These are phyloP conservation scores for Phascolomyces articulosus DNA, from an alignment of 371 early-diverging fungal genomes.

Conservation along the genomic window DNA sequence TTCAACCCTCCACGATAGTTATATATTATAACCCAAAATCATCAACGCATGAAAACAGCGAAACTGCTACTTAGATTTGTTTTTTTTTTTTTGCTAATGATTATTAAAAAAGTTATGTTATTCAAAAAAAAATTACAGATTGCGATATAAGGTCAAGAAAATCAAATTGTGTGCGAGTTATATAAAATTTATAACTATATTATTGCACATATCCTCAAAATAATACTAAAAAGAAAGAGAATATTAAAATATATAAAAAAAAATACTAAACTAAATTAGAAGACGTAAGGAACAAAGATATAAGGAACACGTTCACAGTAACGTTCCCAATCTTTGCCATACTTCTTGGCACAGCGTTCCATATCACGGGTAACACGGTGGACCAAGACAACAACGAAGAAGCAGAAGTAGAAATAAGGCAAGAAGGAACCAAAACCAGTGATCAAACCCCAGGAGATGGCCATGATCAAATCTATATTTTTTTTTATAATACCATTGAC, in stretches of 20 bases:
- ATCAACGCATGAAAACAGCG: too few species aligned
- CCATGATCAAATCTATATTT: conserved; percentile 69
- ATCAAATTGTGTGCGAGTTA: too few species aligned
- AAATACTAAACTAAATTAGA: conserved; percentile 23
- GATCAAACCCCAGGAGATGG: conserved; percentile 81
- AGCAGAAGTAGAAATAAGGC: conserved; percentile 89
- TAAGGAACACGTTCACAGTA: conserved; percentile 80
- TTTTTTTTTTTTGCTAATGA: too few species aligned
- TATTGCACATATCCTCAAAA: too few species aligned
- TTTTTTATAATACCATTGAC: neutral
- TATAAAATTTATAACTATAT: too few species aligned
- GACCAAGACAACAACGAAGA: conserved; percentile 77
- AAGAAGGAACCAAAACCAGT: conserved; percentile 76
- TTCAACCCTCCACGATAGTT: too few species aligned
- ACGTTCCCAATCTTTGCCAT: conserved; percentile 86
- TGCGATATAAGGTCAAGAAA: too few species aligned
- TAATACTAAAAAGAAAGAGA: too few species aligned
- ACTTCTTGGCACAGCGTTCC: conserved; percentile 81
- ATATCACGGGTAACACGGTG: conserved; percentile 88
- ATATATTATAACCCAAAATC: too few species aligned
- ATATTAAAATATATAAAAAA: neutral
- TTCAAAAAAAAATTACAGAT: too few species aligned
- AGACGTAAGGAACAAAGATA: conserved; percentile 77
- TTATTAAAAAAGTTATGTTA: too few species aligned
- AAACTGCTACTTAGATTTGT: too few species aligned